These are phyloP conservation scores for Ophiostoma montium DNA, from an alignment of 2,329 filamentous ascomycete species.

Conservation along the genomic window DNA sequence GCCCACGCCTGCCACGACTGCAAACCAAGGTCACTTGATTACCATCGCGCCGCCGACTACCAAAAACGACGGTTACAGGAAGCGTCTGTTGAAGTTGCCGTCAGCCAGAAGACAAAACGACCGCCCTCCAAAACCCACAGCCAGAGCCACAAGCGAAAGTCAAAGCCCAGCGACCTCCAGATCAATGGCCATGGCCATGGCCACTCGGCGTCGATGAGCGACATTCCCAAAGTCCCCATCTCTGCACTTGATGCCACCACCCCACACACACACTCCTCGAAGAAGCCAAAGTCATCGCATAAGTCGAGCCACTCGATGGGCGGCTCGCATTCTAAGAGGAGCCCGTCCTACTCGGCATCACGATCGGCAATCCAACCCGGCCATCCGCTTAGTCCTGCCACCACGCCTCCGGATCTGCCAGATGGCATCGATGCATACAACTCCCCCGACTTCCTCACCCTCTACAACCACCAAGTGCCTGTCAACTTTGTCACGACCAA, in stretches of 20 bases:
- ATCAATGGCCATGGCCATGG: conserved; percentile 60
- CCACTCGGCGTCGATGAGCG: conserved; percentile 41
- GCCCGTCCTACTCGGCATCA: conserved; percentile 50
- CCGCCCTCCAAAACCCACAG: conserved; percentile 58
- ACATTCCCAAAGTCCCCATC: conserved; percentile 31
- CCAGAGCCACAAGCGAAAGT: conserved; percentile 62
- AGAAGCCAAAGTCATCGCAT: conserved; percentile 73
- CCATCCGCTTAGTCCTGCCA: conserved; percentile 61
- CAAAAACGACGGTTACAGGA: conserved; percentile 44
- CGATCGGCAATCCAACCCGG: conserved; percentile 28
- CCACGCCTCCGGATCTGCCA: conserved; percentile 52
- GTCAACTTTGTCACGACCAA: conserved; percentile 54
- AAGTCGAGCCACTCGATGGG: conserved; percentile 63
- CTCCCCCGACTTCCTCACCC: conserved; percentile 62
- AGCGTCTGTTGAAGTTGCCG: conserved; percentile 30
- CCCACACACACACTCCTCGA: conserved; percentile 42
- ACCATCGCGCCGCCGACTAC: conserved; percentile 59
- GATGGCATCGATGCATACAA: conserved; percentile 55
- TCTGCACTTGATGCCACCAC: conserved; percentile 20
- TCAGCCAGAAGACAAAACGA: conserved; percentile 61
- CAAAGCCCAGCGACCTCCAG: conserved; percentile 54
- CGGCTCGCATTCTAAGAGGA: conserved; percentile 51
- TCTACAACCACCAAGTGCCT: conserved; percentile 40
- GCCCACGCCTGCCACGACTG: conserved; percentile 85
- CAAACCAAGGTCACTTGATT: conserved; percentile 61